A percentile compares a stretch with the other conserved stretches of the same genome.
phyloP scores from a whole-genome alignment of 495 filamentous ascomycete genomes.

The Penicillium paradoxum region DNA sequence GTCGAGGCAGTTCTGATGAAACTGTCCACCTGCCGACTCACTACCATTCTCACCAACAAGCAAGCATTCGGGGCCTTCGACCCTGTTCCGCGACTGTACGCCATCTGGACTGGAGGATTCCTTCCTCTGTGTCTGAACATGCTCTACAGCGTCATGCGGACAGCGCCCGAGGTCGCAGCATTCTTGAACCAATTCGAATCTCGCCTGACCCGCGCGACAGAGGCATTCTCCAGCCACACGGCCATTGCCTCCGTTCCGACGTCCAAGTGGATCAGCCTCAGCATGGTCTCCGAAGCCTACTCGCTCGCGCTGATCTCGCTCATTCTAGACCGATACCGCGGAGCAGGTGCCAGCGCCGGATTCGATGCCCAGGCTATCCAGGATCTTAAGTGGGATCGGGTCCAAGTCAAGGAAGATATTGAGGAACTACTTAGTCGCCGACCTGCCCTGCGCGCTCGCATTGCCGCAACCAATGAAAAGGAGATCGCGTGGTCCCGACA shows the following conservation, averaged over 20 bases:
- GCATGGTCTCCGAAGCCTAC: constrained; percentile 69
- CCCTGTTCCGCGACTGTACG: constrained; percentile 53
- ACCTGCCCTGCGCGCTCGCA: constrained; percentile 56
- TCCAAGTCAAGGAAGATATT: constrained; percentile 67
- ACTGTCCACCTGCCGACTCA: constrained; percentile 70
- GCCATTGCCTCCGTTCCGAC: constrained; percentile 28
- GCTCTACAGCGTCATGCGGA: constrained; percentile 70
- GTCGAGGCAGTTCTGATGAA: constrained; percentile 75
- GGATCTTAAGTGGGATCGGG: constrained; percentile 66
- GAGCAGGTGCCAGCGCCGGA: constrained; percentile 52
- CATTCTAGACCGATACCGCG: constrained; percentile 58
- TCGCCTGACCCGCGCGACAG: constrained; percentile 59
- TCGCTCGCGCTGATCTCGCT: constrained; percentile 66
- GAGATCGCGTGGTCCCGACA: constrained; percentile 61
- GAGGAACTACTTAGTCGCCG: constrained; percentile 65
- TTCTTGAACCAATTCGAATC: constrained; percentile 82
- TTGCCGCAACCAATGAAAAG: constrained; percentile 64
- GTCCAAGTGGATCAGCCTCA: constrained; percentile 56
- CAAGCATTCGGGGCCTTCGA: constrained; percentile 69
- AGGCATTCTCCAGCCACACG: constrained; percentile 52
- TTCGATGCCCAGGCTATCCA: constrained; percentile 57
- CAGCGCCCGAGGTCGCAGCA: constrained; percentile 74
- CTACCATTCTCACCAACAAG: constrained; percentile 60
- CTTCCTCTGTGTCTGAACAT: constrained; percentile 89
- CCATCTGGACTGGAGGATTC: constrained; percentile 83